Percentiles rank a stretch among this genome's conserved stretches.
These are phyloP conservation scores for Dendrothele bispora DNA, from an alignment of 768 basidiomycete genomes.

Conservation along the genomic window DNA sequence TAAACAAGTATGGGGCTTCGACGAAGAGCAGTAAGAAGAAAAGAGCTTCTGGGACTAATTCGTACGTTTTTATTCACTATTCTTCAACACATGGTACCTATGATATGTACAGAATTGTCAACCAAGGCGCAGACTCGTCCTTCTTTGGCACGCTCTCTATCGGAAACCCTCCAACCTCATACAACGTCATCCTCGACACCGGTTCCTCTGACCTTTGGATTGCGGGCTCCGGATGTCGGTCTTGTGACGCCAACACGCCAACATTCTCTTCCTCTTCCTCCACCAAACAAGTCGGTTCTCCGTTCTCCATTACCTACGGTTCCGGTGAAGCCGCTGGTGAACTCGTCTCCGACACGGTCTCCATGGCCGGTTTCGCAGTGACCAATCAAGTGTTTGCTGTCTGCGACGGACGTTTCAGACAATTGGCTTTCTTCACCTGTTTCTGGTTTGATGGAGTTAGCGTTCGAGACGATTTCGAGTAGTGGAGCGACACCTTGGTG, in stretches of 20 bases:
- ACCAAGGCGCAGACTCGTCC: too few species aligned
- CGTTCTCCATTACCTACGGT: constrained; percentile 79
- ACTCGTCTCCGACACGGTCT: constrained; percentile 73
- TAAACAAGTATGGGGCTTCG: too few species aligned
- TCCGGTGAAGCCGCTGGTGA: constrained; percentile 73
- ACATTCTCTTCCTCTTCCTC: constrained; percentile 59
- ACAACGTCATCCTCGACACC: constrained; percentile 88
- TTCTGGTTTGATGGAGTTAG: constrained; percentile 89
- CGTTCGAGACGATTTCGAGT: constrained; percentile 69
- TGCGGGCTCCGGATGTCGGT: constrained; percentile 48
- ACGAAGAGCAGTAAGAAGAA: too few species aligned
- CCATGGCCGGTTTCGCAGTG: constrained; percentile 89
- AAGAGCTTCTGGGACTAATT: too few species aligned
- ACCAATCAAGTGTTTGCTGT: constrained; percentile 73
- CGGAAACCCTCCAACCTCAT: constrained; percentile 80
- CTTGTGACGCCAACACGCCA: constrained; percentile 45
- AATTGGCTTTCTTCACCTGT: constrained; percentile 70
- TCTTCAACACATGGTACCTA: too few species aligned
- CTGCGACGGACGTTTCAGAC: constrained; percentile 50
- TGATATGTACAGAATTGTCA: too few species aligned
- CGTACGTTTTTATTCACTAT: too few species aligned
- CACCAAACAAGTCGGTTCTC: constrained; percentile 51
- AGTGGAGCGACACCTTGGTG: constrained; percentile 80
- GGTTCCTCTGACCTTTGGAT: constrained; percentile 92
- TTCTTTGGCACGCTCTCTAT: constrained; percentile 76